Conservation (phyloP, 2,329 filamentous ascomycete species). For the Aspergillus felis region DNA sequence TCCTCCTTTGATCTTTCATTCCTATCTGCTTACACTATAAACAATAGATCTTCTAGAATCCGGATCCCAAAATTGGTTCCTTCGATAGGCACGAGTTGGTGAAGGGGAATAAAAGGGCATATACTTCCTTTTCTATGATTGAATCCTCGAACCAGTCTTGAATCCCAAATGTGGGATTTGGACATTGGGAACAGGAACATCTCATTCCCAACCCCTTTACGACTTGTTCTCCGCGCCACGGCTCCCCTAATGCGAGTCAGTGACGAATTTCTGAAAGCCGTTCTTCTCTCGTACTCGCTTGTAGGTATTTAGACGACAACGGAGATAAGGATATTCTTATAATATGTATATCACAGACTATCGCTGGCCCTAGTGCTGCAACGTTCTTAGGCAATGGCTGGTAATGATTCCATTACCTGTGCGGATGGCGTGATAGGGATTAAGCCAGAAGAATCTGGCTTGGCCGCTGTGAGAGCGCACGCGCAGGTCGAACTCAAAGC, state of each 20-base stretch:
- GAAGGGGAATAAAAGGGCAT: not conserved
- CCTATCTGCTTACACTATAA: not conserved
- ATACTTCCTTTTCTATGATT: not conserved
- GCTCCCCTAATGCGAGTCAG: not conserved
- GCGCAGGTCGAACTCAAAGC: not conserved
- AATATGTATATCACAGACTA: no score
- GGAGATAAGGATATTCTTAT: not conserved
- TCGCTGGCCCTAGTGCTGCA: not conserved
- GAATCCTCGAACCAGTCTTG: no score
- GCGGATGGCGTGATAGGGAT: not conserved
- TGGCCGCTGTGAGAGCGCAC: not conserved
- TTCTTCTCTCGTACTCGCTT: not conserved
- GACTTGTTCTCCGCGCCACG: not conserved
- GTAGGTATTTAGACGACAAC: not conserved
- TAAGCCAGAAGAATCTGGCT: not conserved
- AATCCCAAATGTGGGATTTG: not conserved
- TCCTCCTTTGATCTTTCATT: no score
- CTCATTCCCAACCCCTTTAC: not conserved
- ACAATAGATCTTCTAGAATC: not conserved
- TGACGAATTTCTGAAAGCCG: not conserved
- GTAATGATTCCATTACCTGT: not conserved
- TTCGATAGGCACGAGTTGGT: not conserved
- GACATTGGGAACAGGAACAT: not conserved
- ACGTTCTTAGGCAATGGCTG: not conserved
- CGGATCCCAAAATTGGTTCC: not conserved